Percentiles rank a stretch among this genome's conserved stretches.
Conservation (phyloP, 2,329 filamentous ascomycete species). For the Fonsecaea nubica region DNA sequence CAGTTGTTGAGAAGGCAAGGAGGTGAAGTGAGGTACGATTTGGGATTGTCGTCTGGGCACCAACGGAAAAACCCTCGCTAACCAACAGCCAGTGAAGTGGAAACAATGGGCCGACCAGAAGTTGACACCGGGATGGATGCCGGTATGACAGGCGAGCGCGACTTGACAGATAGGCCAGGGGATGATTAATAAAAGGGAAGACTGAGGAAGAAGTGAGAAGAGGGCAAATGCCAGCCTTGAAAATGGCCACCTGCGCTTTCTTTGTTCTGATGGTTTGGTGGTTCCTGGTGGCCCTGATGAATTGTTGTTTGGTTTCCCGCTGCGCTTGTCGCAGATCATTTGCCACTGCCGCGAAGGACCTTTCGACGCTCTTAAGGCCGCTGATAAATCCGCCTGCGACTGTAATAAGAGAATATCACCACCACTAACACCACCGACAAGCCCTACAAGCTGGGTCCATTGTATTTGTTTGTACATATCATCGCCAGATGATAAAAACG, state of each 20-base stretch:
- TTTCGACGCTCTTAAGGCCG: neutral
- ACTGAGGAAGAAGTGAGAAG: neutral
- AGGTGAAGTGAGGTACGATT: constrained; percentile 9
- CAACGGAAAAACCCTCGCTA: neutral
- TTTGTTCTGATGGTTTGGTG: no score
- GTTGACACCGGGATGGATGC: neutral
- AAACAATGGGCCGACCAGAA: neutral
- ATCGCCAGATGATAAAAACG: neutral
- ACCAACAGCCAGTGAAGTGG: neutral
- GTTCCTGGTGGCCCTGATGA: no score
- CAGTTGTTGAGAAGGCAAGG: neutral
- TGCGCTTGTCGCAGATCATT: neutral
- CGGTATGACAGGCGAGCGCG: neutral
- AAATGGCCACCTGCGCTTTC: neutral
- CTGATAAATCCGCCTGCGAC: neutral
- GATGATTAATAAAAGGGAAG: neutral
- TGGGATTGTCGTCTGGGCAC: constrained; percentile 5
- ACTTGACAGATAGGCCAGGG: neutral
- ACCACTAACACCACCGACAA: no score
- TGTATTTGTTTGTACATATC: neutral
- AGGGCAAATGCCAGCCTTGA: neutral
- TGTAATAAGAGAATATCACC: neutral
- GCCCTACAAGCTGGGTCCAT: neutral
- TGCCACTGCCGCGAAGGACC: neutral
- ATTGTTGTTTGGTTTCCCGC: neutral